Evolutionary conservation across 495 filamentous ascomycete species (phyloP), one percentile per base, ranked within the genome.

Genomic region (Aspergillus biplanus): DNA sequence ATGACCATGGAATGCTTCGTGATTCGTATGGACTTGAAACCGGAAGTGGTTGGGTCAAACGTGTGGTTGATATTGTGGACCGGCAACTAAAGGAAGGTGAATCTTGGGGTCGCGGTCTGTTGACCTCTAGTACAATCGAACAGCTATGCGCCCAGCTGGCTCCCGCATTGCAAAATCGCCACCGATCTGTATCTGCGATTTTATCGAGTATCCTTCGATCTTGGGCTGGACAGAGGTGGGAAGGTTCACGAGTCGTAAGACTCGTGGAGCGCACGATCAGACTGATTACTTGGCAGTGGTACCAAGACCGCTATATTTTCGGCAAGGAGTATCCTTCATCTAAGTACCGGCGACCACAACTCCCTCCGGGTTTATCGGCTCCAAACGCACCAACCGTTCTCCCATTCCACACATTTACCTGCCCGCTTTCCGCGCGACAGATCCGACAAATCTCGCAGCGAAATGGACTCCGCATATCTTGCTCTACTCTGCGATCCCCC

Each of bases 371-470:
- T 35, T 76, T 99, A 33, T 83, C 93, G 16, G 85, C 95, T 7
- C 96, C 96, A 6, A 89, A 90, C 56, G 95, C 95, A 16, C 95
- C 95, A 11, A 99, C 95, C 0, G 93, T 99, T 13, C 80, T 99
- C 3, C 95, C 95, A n/a, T 99, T 99, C 69, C 96, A 99, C 71
- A 98, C 95, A 3, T 99, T 99, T 71, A 98, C 95, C 37, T 96
- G 90, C 66, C 95, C 95, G 0, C 78, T 99, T 59, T 93, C 92
- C 13, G 93, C 95, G 3, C 94, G 93, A 71, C 92, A 97, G 67
- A 92, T 99, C 64, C 90, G 96, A 4, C 88, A 90, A 73, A 98
- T 99, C 62, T 98, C 95, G 16, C 93, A 98, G 72, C 85, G 95
- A 13, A 99, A 99, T 71, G 96, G 91, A 15, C 82, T 97, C 1